Percentiles rank a stretch among this genome's conserved stretches.
phyloP scores from a whole-genome alignment of 805 yeast genomes.

The Suhomyces sp. region DNA sequence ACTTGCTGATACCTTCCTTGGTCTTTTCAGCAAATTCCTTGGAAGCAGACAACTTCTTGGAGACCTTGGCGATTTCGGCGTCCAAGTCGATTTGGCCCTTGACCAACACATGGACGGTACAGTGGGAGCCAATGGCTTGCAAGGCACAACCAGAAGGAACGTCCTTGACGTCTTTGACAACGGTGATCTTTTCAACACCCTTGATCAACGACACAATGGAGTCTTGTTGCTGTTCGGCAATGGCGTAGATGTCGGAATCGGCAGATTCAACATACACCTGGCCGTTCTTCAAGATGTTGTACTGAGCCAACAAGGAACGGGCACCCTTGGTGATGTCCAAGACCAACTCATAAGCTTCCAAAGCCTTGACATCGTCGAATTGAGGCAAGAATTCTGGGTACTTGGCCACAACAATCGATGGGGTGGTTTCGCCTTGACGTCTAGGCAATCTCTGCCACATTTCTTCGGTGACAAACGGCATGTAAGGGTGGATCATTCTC shows the following conservation, averaged over 20 bases:
- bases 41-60: slow-evolving; percentile 69
- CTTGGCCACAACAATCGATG: slow-evolving; percentile 71
- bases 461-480: slow-evolving; percentile 97
- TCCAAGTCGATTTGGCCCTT: slow-evolving; percentile 94
- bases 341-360: slow-evolving; percentile 75
- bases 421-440: slow-evolving; percentile 65
- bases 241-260: slow-evolving; percentile 44
- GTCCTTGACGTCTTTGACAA: slow-evolving; percentile 51
- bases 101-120: slow-evolving; percentile 85
- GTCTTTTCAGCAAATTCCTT: slow-evolving; percentile 57
- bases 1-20: slow-evolving; percentile 76
- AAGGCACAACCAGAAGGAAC: slow-evolving; percentile 91
- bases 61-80: slow-evolving; percentile 81
- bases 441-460: slow-evolving; percentile 98
- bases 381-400: slow-evolving; percentile 68
- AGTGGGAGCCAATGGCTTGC: slow-evolving; percentile 73
- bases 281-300: slow-evolving; percentile 83
- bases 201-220: slow-evolving; percentile 91
- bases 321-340: slow-evolving; percentile 86
- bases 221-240: slow-evolving; percentile 68
- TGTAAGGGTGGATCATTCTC: slow-evolving; percentile 92
- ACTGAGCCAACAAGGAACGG: slow-evolving; percentile 89
- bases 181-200: slow-evolving; percentile 74
- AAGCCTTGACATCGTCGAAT: slow-evolving; percentile 64
- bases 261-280: slow-evolving; percentile 77